These are phyloP conservation scores for Diplotaxis tenuifolia DNA, from an alignment of 345 rosid genomes.

Conservation along the genomic window DNA sequence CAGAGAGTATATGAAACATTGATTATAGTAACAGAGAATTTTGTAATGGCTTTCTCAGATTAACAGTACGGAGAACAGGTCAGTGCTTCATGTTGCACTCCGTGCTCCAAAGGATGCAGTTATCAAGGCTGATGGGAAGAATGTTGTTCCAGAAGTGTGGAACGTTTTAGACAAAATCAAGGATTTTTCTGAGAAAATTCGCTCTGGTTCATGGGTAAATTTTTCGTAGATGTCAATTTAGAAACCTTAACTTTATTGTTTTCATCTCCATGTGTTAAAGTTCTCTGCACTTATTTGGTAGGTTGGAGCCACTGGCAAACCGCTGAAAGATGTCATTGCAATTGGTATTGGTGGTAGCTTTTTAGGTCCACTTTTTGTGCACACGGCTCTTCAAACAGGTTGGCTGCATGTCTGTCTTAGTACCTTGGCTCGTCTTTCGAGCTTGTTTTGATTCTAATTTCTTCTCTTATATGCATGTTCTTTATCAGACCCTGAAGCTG, in stretches of 20 bases:
- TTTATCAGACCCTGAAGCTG: slow-evolving; percentile 75
- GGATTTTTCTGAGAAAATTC: slow-evolving; percentile 80
- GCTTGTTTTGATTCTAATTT: slow-evolving; percentile 11
- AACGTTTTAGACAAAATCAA: slow-evolving; percentile 81
- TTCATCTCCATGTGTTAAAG: slow-evolving; percentile 19
- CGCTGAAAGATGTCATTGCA: slow-evolving; percentile 77
- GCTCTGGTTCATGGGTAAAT: slow-evolving; percentile 90
- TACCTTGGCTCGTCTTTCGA: slow-evolving; percentile 19
- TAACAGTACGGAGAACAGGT: slow-evolving; percentile 87
- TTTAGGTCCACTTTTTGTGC: slow-evolving; percentile 93
- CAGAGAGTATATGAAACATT: background rate
- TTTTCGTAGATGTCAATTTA: background rate
- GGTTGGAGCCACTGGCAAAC: slow-evolving; percentile 96
- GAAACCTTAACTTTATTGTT: background rate
- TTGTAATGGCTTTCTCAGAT: slow-evolving; percentile 50
- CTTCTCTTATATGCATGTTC: slow-evolving; percentile 5
- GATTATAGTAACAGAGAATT: background rate
- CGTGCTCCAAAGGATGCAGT: slow-evolving; percentile 84
- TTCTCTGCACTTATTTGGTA: slow-evolving; percentile 38
- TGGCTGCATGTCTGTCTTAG: background rate
- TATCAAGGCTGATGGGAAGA: slow-evolving; percentile 73
- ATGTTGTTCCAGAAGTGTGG: slow-evolving; percentile 93
- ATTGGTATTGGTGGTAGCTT: slow-evolving; percentile 98
- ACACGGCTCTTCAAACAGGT: slow-evolving; percentile 96
- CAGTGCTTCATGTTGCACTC: slow-evolving; percentile 94